Evolutionary conservation across 2,329 filamentous ascomycete species (phyloP), one percentile per base, ranked within the genome.

Genomic region (Aspergillus udagawae): DNA sequence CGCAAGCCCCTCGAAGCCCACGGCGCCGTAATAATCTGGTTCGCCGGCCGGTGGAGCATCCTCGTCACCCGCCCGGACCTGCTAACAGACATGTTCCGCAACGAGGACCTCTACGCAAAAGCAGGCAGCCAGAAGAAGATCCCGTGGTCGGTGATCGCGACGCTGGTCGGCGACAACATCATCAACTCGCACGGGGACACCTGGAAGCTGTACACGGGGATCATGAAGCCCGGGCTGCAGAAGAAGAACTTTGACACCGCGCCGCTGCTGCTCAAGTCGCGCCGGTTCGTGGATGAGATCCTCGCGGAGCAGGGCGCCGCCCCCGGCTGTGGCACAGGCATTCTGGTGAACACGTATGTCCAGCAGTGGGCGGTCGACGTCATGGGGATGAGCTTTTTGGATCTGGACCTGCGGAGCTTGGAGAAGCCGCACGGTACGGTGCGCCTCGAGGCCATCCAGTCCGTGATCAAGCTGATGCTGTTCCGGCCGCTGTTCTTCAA

Each of bases 1-100:
- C 63, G 65, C 0, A 42, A 47, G 2, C 61, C 64, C 2, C 55
- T 72, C 0, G 68, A 71, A 29, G 58, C 65, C 45, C 60, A 72
- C 51, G 69, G 80, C 3, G 79, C 79, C 1, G 79, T 81, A 20
- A 76, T 79, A 55, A 67, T 82, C 28, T 82, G 79, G 68, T 80
- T 80, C 35, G 79, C 74, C 1, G 78, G 76, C 0, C 73, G 73
- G 44, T 82, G 80, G 80, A 80, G 79, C 49, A 68, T 82, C 3
- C 66, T 82, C 10, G 75, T 81, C 0, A 75, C 75, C 49, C 73
- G 73, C 4, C 79, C 80, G 1, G 63, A 72, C 0, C 79, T 77
- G 56, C 60, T 82, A 3, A 70, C 72, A 3, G 75, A 80, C 48
- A 66, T 73, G 59, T 70, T 73, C 38, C 69, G 67, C 14, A 66